These are phyloP conservation scores for Coemansia sp. DNA, from an alignment of 192 early-diverging fungal species.

Conservation along the genomic window DNA sequence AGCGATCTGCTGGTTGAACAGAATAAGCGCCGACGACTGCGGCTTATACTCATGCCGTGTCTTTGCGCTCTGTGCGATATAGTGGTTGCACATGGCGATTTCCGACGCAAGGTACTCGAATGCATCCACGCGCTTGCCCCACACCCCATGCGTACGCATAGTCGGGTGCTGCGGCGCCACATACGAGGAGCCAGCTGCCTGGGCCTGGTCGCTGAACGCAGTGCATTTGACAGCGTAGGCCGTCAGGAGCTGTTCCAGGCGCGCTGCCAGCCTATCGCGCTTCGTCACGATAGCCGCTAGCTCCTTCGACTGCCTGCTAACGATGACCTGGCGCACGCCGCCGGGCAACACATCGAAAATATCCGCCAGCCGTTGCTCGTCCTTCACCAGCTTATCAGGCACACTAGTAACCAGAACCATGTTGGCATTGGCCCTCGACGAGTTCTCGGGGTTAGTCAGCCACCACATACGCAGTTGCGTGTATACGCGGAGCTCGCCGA, in stretches of 20 bases:
- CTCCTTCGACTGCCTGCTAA: conserved; percentile 64
- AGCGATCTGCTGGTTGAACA: conserved; percentile 77
- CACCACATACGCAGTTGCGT: conserved; percentile 70
- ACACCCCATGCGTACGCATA: conserved; percentile 49
- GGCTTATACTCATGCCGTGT: conserved; percentile 17
- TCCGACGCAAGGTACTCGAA: conserved; percentile 50
- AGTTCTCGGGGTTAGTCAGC: conserved; percentile 61
- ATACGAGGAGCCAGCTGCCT: neutral
- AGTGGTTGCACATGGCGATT: conserved; percentile 44
- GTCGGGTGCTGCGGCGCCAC: conserved; percentile 56
- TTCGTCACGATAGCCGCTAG: conserved; percentile 59
- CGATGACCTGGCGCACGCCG: conserved; percentile 71
- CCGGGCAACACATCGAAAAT: conserved; percentile 72
- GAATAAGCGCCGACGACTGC: conserved; percentile 81
- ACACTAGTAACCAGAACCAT: conserved; percentile 77
- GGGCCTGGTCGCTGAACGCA: conserved; percentile 1
- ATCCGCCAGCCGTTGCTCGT: conserved; percentile 51
- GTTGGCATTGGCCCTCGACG: conserved; percentile 58
- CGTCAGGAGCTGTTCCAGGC: conserved; percentile 61
- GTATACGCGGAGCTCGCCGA: conserved; percentile 64
- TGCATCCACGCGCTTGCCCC: conserved; percentile 54
- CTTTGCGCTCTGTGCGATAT: conserved; percentile 44
- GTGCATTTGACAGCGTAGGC: conserved; percentile 48
- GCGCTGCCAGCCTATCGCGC: conserved; percentile 56
- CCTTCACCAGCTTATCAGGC: conserved; percentile 61